These are phyloP conservation scores for Epichloe hybrida DNA, from an alignment of 2,329 filamentous ascomycete genomes.

Conservation along the genomic window DNA sequence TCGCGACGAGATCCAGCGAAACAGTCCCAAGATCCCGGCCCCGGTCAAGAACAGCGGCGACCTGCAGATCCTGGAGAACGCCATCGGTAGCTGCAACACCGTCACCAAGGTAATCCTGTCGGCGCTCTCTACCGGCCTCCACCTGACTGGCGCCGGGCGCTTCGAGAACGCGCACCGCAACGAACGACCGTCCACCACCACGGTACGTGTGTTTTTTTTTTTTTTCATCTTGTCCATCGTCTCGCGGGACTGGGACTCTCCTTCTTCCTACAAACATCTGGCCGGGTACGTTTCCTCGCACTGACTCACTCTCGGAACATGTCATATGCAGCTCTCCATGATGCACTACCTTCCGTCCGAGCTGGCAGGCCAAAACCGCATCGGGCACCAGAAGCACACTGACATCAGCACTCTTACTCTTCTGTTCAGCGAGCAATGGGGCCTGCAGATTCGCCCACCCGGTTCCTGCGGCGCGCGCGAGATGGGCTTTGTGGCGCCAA, in stretches of 20 bases:
- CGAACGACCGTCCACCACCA: conserved; percentile 33
- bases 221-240: too few species aligned
- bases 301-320: neutral
- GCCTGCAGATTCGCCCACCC: conserved; percentile 41
- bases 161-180: conserved; percentile 40
- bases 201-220: conserved; percentile 8
- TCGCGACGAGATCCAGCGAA: conserved; percentile 34
- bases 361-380: conserved; percentile 25
- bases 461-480: conserved; percentile 24
- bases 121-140: conserved; percentile 33
- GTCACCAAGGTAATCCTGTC: conserved; percentile 36
- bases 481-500: conserved; percentile 41
- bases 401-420: conserved; percentile 42
- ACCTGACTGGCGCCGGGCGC: conserved; percentile 29
- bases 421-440: conserved; percentile 42
- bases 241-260: too few species aligned
- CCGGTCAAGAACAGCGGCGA: conserved; percentile 35
- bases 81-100: conserved; percentile 36
- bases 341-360: conserved; percentile 39
- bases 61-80: conserved; percentile 33
- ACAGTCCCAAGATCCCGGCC: conserved; percentile 30
- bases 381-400: conserved; percentile 43
- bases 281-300: neutral
- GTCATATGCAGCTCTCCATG: conserved; percentile 27
- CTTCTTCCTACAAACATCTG: too few species aligned